Percentiles rank a stretch among this genome's conserved stretches.
phyloP scores from a whole-genome alignment of 2,329 filamentous ascomycete genomes.

The Ophiocordyceps camponoti-floridani region DNA sequence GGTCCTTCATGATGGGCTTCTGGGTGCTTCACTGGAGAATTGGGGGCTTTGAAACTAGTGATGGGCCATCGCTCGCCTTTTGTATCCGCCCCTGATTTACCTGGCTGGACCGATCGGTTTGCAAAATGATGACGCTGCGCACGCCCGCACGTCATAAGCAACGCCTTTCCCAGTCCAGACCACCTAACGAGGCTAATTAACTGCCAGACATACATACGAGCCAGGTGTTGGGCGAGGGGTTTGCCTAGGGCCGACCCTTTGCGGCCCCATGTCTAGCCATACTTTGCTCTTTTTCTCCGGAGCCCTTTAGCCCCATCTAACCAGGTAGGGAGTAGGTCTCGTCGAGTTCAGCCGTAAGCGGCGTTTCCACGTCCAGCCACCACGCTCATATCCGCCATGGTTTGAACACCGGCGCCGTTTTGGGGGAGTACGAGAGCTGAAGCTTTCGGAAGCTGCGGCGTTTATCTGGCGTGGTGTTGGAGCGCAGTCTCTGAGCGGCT shows the following conservation, averaged over 20 bases:
- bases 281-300: background rate
- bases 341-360: background rate
- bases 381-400: background rate
- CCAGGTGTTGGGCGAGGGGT: background rate
- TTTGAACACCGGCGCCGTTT: background rate
- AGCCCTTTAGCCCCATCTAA: background rate
- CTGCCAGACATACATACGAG: background rate
- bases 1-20: conserved; percentile 6
- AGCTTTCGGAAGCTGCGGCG: background rate
- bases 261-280: background rate
- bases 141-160: background rate
- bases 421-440: background rate
- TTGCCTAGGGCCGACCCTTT: background rate
- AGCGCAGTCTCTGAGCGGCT: no score
- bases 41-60: no score
- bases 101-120: background rate
- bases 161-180: background rate
- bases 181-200: background rate
- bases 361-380: background rate
- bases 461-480: background rate
- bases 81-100: background rate
- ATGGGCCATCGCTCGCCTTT: background rate
- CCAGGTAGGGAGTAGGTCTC: background rate
- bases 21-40: background rate
- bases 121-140: background rate